Base-by-base conservation (phyloP, 805 yeast species). In the Isabelozyma rhagii region DNA sequence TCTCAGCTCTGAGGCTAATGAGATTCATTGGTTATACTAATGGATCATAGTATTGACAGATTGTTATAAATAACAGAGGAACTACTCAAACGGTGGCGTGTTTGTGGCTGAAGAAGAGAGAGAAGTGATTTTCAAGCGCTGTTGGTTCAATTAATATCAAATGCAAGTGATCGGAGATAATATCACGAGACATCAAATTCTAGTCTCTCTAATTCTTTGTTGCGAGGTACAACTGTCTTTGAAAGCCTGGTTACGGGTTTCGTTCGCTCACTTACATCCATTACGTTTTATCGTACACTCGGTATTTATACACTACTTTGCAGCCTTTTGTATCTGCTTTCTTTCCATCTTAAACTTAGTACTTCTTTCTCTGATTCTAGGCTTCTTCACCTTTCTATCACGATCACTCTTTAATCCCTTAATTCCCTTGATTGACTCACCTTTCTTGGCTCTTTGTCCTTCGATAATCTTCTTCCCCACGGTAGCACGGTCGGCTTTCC, bases 361-460 rank as follows among this genome's bases (percentile, higher is more conserved):
- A 14, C 82, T 73, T 60, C 88, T 72, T 39, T 78, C 81, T 53
- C 83, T 73, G 51, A 79, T 75, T 63, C 87, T 71, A 14, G 86
- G 85, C 66, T 83, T 83, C 71, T 80, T 81, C 43, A 67, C 73
- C 43, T 65, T 63, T 53, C 63, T 63, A 28, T 66, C 67, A 54
- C 64, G 62, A 13, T 42, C 52, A 17, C 59, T 63, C 70, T 75
- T 73, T 57, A 81, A 82, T 49, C 81, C 82, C 66, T 83, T 79
- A 55, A 84, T 72, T 25, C 92, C 89, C 28, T 75, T 75, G 34
- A 83, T 77, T 49, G 69, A 73, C 47, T 75, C 81, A 27, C 89
- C 91, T 67, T 85, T 86, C 51, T 74, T 69, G 13, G 97, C 91
- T 72, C 96, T 82, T 48, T 79, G 71, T 54, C 97, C 97, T 71